Base-by-base conservation (phyloP, 768 basidiomycete species). In the Aureoboletus auriporus region DNA sequence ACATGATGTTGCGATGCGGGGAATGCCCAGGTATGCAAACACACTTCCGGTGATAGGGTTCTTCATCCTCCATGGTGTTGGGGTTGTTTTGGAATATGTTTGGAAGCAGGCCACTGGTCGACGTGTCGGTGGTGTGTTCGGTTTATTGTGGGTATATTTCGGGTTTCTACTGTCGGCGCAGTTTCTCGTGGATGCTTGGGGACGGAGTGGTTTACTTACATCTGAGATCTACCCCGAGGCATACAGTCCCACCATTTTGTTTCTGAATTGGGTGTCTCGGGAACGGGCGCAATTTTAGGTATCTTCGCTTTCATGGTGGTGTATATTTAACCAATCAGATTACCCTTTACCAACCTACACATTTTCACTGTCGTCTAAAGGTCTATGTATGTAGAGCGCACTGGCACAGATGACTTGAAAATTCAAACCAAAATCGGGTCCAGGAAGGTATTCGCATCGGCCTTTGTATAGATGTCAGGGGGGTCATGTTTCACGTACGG, bases 1-100 rank as follows among this genome's bases (percentile, higher is more conserved):
- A 5, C 86, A 89, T 47, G 73, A 79, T 52, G 31, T 76, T 13
- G 82, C 78, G 11, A 49, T 79, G 44, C 84, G 75, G 71, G 79
- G 79, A 6, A 75, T 84, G 76, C 76, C 74, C 1, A 69, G 69
- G 5, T 82, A 80, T 14, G 65, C 69, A 1, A 76, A 84, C 35
- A 71, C 77, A 0, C 11, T 48, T 7, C 44, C 47, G 8, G 65
- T 80, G 6, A 63, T 67, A 1, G 76, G 75, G 2, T 84, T 78
- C 60, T 87, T 85, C 59, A 35, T 84, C 39, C 61, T 80, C 59
- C 80, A 76, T 52, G 83, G 76, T 10, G 55, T 80, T 1, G 81
- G 80, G 2, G 54, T 79, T 8, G 42, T 76, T 2, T 38, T 80
- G 29, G 84, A 87, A 61, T 55, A 63, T 17, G 45, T 60, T 8